Conservation (phyloP, 208 protist genomes). For the Entamoeba moshkovskii region DNA sequence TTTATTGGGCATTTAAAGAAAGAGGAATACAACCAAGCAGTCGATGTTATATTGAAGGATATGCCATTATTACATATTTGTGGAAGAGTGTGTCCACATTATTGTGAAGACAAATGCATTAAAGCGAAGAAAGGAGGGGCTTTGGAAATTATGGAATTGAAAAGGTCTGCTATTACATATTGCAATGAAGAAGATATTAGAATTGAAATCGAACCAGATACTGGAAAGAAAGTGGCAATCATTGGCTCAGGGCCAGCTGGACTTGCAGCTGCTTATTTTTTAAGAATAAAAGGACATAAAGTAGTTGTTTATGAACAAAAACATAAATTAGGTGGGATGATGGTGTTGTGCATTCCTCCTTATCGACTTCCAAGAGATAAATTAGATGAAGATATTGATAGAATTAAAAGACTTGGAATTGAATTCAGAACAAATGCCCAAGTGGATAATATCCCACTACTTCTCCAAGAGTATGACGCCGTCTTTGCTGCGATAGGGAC, state of each 20-base stretch:
- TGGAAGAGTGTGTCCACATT: no score
- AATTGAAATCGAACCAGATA: no score
- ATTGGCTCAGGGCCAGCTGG: constrained; percentile 59
- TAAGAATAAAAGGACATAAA: constrained; percentile 60
- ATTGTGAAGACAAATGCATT: no score
- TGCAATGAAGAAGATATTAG: no score
- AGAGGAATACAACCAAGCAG: no score
- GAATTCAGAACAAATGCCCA: neutral
- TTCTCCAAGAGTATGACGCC: neutral
- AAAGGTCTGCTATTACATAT: no score
- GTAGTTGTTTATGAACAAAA: constrained; percentile 63
- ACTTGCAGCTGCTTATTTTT: constrained; percentile 58
- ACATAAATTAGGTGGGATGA: constrained; percentile 53
- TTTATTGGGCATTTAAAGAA: no score
- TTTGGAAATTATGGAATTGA: no score
- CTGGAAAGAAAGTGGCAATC: neutral
- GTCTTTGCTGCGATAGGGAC: neutral
- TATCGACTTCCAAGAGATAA: constrained; percentile 59
- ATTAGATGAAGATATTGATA: constrained; percentile 53
- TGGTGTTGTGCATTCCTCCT: constrained; percentile 53
- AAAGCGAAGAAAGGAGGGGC: no score
- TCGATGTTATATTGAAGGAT: no score
- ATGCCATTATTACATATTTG: no score
- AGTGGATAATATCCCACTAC: neutral
- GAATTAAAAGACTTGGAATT: neutral